phyloP scores from a whole-genome alignment of 148 eudicot genomes.

The Camellia granthamiana region DNA sequence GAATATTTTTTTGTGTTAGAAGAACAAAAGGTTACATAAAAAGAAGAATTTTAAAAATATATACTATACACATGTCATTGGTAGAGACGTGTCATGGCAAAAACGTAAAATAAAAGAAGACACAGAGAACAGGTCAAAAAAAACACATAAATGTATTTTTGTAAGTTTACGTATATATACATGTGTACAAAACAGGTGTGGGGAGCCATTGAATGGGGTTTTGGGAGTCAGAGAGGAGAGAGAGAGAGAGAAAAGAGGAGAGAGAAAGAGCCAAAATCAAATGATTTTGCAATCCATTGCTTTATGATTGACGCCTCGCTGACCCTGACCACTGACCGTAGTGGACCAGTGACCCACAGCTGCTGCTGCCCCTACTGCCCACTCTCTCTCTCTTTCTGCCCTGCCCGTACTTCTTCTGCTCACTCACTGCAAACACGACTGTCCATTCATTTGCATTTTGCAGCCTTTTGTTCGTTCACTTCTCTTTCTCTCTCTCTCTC shows the following conservation, averaged over 20 bases:
- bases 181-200: not conserved
- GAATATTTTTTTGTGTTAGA: no score
- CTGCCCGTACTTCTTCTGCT: no score
- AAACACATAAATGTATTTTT: no score
- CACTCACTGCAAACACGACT: not conserved
- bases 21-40: not conserved
- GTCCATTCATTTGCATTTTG: slow-evolving; percentile 26
- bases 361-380: not conserved
- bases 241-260: not conserved
- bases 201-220: not conserved
- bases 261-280: slow-evolving; percentile 25
- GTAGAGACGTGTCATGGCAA: no score
- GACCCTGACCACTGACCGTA: slow-evolving; percentile 21
- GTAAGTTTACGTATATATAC: not conserved
- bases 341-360: not conserved
- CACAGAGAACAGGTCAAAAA: not conserved
- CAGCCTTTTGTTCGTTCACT: slow-evolving; percentile 20
- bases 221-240: not conserved
- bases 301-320: slow-evolving; percentile 72
- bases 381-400: not conserved
- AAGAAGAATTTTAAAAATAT: no score
- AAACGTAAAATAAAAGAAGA: no score
- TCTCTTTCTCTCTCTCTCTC: not conserved
- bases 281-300: slow-evolving; percentile 87
- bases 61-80: no score